Evolutionary conservation across 2,329 filamentous ascomycete genomes (phyloP), one percentile per base, ranked within the genome.

Genomic region (Aspergillus sp.): DNA sequence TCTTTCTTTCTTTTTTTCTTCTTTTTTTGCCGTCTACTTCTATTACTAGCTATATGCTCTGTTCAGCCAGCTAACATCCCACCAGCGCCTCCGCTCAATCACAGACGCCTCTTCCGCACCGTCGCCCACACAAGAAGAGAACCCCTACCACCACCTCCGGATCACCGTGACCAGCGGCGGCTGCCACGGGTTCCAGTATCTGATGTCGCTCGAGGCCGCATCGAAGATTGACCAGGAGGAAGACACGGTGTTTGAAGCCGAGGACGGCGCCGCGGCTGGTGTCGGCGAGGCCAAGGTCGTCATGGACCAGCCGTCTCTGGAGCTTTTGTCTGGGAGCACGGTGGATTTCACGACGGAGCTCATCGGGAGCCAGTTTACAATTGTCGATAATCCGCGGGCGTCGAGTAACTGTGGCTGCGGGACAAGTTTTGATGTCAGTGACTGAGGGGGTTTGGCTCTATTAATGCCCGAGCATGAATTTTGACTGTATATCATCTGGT

Each of bases 181-280:
- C 35, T 98, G 91, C 59, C 91, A 98, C 61, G 91, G 91, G 30
- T 98, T 98, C 60, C 91, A 98, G 58, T 98, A 98, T 55, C 67
- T 93, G 29, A 94, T 98, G 84, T 84, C 80, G 11, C 71, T 96
- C 3, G 80, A 85, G 30, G 53, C 65, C 12, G 58, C 58, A 8
- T 63, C 63, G 11, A 70, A 75, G 33, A 61, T 81, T 11, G 68
- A 74, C 31, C 54, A 73, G 15, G 79, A 86, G 39, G 91, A 96
- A 49, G 91, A 98, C 54, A 91, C 82, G 0, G 70, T 96, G 15
- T 94, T 96, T 48, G 76, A 84, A 42, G 84, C 79, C 5, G 53
- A 60, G 19, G 52, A 51, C 8, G 34, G 35, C 8, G 30, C 45
- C 16, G 32, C 39, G 4, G 40, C 41, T 1, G 72, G 72, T 16